phyloP scores from a whole-genome alignment of 768 basidiomycete species.

The Auricularia heimuer region DNA sequence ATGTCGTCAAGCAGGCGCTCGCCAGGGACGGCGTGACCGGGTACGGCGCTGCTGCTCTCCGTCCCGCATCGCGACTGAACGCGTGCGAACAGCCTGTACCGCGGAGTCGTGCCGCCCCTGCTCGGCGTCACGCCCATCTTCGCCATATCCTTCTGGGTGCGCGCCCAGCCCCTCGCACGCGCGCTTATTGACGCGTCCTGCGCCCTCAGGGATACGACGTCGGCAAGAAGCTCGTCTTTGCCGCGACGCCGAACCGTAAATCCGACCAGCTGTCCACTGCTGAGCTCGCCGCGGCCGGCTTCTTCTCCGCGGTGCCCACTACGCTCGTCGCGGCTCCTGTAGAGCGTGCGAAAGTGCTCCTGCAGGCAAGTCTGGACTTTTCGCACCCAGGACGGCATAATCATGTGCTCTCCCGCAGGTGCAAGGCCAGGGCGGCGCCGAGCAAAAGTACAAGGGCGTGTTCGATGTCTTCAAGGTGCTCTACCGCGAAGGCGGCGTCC shows the following conservation, averaged over 20 bases:
- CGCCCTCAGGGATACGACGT: constrained; percentile 73
- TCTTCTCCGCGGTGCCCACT: constrained; percentile 86
- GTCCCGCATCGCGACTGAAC: not conserved
- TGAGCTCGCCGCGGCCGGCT: constrained; percentile 89
- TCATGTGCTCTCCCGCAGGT: constrained; percentile 36
- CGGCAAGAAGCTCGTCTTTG: constrained; percentile 77
- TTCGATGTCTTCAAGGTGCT: constrained; percentile 82
- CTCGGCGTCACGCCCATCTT: constrained; percentile 97
- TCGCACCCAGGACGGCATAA: not conserved
- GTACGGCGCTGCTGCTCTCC: constrained; percentile 31
- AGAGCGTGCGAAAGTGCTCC: constrained; percentile 90
- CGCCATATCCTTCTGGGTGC: constrained; percentile 94
- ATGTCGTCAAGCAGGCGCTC: constrained; percentile 85
- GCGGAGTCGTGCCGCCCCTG: constrained; percentile 88
- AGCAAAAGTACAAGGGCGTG: constrained; percentile 78
- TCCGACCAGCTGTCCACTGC: constrained; percentile 50
- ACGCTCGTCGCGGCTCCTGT: constrained; percentile 92
- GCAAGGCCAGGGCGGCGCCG: constrained; percentile 73
- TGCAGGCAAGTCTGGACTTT: constrained; percentile 50
- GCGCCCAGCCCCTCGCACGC: constrained; percentile 11
- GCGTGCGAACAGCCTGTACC: constrained; percentile 55
- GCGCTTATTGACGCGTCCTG: not conserved
- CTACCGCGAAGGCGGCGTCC: constrained; percentile 87
- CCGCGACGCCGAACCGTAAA: constrained; percentile 68
- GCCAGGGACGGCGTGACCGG: constrained; percentile 86